Evolutionary conservation across 2,329 filamentous ascomycete species (phyloP), one percentile per base, ranked within the genome.

Genomic region (Bipolaris victoriae): DNA sequence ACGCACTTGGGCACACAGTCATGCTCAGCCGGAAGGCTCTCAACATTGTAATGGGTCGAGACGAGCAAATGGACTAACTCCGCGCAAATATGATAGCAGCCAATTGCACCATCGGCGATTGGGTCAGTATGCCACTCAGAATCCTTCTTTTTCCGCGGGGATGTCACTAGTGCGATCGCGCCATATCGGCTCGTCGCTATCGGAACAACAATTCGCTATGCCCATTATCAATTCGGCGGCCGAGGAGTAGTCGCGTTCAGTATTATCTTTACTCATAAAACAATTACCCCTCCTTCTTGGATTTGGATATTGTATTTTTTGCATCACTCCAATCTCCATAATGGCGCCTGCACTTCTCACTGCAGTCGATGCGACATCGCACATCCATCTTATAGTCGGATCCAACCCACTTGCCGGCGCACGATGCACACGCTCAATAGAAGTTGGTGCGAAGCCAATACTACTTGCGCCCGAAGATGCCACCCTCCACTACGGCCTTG

Each of bases 401-500:
- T 88, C 89, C 33, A 95, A 93, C 70, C 88, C 94, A 13, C 84
- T 99, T 39, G 94, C 95, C n/a, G 89, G 90, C 50, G 86, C 92
- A 31, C 86, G 95, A 67, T 96, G 91, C 78, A 80, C 84, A 11
- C 90, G 91, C 71, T 93, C 91, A 3, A 78, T 97, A 49, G 86
- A 89, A 68, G 90, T 91, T 15, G 94, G 94, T 67, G 95, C 95
- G 48, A 86, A 77, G 45, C 92, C 95, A 0, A 84, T 95, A 40
- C 79, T 98, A 43, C 83, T 99, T 69, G 87, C 92, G 3, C 88
- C 91, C 0, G 84, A 84, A 52, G 81, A 84, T 1, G 81, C 83
- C 7, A 84, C 86, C 37, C 57, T 88, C 29, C 86, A 88, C 69
- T 87, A 86, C 61, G 83, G 82, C 11, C 74, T 89, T 20, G 82